Evolutionary conservation across 2,329 filamentous ascomycete genomes (phyloP), one percentile per base, ranked within the genome.

Genomic region (Phyllosticta citrichinensis): DNA sequence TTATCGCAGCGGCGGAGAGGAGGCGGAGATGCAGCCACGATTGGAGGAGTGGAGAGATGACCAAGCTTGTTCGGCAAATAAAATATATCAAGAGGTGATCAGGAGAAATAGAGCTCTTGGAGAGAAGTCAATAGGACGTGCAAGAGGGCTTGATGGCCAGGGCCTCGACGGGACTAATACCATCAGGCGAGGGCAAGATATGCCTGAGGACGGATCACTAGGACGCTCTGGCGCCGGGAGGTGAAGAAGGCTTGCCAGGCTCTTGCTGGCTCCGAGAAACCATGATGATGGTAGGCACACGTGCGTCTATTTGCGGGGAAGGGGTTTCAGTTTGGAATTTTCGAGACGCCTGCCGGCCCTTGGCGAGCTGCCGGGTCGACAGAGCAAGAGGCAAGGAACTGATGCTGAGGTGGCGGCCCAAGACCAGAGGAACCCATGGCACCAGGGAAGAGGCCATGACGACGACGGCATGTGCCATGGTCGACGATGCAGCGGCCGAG

Each of bases 291-390:
- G 60, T 57, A 54, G 51, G 56, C 56, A 62, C 60, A 58, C 52
- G 60, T 58, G 60, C 56, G 60, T 57, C 51, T 55, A 57, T 58
- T 58, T 62, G 60, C 60, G 60, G 60, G 60, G 60, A 62, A 62
- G 60, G 56, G 60, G 60, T 62, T 62, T 62, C 60, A 62, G 53
- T 60, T 58, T 60, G 40, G 58, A 60, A 60, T 52, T 60, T 60
- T 60, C 58, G 58, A 60, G 58, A 60, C 58, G 58, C 58, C 55
- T 60, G 35, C 47, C 58, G 24, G 52, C 33, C 33, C 58, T 60
- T 60, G 58, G 58, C 58, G 35, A 52, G 53, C 35, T 54, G 52
- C 50, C 52, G 58, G 58, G 58, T 40, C 35, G 35, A 40, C 35
- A n/a, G 40, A 47, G 40, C 40, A n/a, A 47, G n/a, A n/a, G 40